Conservation (phyloP, 768 basidiomycete species). For the Psilocybe subaeruginosa region DNA sequence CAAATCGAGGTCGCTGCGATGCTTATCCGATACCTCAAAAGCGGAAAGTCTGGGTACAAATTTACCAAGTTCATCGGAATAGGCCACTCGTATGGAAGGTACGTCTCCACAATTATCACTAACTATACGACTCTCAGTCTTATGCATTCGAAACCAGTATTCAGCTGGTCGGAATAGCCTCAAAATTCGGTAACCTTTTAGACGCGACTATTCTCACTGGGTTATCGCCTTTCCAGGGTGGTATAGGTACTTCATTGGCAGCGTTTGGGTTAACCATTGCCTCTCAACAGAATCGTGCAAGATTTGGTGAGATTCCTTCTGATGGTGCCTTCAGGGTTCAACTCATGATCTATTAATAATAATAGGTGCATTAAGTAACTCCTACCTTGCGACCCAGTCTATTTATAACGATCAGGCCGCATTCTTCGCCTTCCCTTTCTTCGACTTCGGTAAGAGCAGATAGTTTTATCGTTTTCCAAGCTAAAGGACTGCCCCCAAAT, state of each 20-base stretch:
- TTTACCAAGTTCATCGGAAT: constrained; percentile 22
- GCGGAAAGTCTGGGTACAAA: not conserved
- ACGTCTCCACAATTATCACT: not conserved
- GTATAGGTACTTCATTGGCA: constrained; percentile 14
- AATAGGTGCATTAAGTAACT: constrained; percentile 15
- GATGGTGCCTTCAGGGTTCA: not conserved
- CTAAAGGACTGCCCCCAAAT: not conserved
- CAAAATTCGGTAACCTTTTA: constrained; percentile 18
- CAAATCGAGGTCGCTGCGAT: constrained; percentile 21
- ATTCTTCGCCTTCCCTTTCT: constrained; percentile 24
- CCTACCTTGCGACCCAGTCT: constrained; percentile 18
- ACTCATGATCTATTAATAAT: not conserved
- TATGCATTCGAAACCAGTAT: constrained; percentile 7
- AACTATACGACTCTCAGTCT: not conserved
- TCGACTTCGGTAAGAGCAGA: constrained; percentile 18
- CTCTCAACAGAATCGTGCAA: constrained; percentile 11
- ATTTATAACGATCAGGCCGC: constrained; percentile 20
- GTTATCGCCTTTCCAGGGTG: constrained; percentile 14
- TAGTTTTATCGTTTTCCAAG: too few species aligned
- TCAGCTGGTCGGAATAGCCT: constrained; percentile 19
- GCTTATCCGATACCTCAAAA: constrained; percentile 17
- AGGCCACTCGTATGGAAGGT: constrained; percentile 30
- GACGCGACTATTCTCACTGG: constrained; percentile 25
- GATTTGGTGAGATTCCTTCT: constrained; percentile 19
- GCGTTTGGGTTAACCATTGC: constrained; percentile 22